Percentiles rank a stretch among this genome's conserved stretches.
Conservation (phyloP, 495 filamentous ascomycete species). For the Penicillium macrosclerotiorum region DNA sequence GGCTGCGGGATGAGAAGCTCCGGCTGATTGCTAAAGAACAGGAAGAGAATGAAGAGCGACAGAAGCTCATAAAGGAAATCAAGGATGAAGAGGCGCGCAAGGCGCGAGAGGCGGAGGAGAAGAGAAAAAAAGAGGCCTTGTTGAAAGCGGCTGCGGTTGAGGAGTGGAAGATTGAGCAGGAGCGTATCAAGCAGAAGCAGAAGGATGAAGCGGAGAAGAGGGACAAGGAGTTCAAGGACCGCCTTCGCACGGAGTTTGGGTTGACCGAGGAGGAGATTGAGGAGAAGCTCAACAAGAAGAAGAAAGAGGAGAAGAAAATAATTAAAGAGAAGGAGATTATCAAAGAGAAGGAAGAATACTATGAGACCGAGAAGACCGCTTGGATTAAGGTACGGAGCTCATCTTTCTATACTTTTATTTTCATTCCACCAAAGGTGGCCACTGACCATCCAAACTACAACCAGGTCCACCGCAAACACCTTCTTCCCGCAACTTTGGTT, state of each 20-base stretch:
- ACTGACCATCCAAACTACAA: slow-evolving; percentile 14
- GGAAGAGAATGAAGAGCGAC: slow-evolving; percentile 43
- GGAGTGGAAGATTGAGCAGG: slow-evolving; percentile 58
- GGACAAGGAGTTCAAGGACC: slow-evolving; percentile 49
- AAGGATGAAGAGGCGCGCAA: slow-evolving; percentile 35
- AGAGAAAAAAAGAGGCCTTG: slow-evolving; percentile 42
- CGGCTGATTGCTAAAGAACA: slow-evolving; percentile 38
- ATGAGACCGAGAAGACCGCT: slow-evolving; percentile 47
- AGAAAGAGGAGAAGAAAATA: slow-evolving; percentile 54
- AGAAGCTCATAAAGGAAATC: slow-evolving; percentile 38
- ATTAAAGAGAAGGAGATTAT: slow-evolving; percentile 43
- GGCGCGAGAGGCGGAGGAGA: slow-evolving; percentile 36
- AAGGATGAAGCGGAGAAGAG: slow-evolving; percentile 36
- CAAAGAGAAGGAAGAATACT: slow-evolving; percentile 46
- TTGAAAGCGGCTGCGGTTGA: slow-evolving; percentile 53
- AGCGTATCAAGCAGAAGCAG: slow-evolving; percentile 25
- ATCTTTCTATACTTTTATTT: background rate
- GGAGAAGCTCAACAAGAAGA: slow-evolving; percentile 54
- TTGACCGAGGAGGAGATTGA: slow-evolving; percentile 50
- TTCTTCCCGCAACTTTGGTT: slow-evolving; percentile 50
- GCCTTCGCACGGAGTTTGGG: slow-evolving; percentile 37
- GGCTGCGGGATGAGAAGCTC: slow-evolving; percentile 22
- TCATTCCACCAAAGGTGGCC: too few relatives aligned
- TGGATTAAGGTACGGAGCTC: slow-evolving; percentile 48
- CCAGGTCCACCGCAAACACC: slow-evolving; percentile 49